These are phyloP conservation scores for Kandelia obovata DNA, from an alignment of 345 rosid species.

Conservation along the genomic window DNA sequence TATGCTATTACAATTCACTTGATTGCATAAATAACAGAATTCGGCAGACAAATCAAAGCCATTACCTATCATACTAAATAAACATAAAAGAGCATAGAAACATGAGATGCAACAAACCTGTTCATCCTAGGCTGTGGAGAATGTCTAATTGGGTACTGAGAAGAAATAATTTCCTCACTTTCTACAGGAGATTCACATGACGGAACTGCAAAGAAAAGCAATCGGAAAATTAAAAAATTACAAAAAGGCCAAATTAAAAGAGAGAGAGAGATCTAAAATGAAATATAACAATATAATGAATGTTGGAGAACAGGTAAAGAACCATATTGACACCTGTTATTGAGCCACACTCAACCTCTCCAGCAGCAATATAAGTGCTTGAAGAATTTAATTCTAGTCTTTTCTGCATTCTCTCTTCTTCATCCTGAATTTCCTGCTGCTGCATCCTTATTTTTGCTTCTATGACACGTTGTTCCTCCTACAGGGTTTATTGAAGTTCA, in stretches of 20 bases:
- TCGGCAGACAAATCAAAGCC: neutral
- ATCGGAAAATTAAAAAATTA: conserved; percentile 9
- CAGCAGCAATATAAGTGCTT: conserved; percentile 43
- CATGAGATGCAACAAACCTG: conserved; percentile 44
- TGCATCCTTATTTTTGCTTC: conserved; percentile 94
- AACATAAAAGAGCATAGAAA: neutral
- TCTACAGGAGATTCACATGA: conserved; percentile 46
- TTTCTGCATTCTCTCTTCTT: conserved; percentile 79
- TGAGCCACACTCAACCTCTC: conserved; percentile 52
- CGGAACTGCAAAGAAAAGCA: conserved; percentile 40
- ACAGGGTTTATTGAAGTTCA: conserved; percentile 9
- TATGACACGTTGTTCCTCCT: conserved; percentile 98
- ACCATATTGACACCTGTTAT: conserved; percentile 42
- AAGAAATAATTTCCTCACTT: conserved; percentile 44
- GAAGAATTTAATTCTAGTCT: conserved; percentile 66
- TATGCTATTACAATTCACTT: too few species aligned
- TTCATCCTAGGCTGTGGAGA: conserved; percentile 41
- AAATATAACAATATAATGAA: neutral
- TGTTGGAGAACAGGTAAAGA: neutral
- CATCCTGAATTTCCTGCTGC: conserved; percentile 83
- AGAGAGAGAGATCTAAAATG: neutral
- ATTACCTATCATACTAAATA: neutral
- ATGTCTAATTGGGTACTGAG: conserved; percentile 45
- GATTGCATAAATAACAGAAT: too few species aligned
- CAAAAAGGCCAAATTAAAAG: too few species aligned